Evolutionary conservation across 2,329 filamentous ascomycete genomes (phyloP), one percentile per base, ranked within the genome.

Genomic region (Penicillium sp.): DNA sequence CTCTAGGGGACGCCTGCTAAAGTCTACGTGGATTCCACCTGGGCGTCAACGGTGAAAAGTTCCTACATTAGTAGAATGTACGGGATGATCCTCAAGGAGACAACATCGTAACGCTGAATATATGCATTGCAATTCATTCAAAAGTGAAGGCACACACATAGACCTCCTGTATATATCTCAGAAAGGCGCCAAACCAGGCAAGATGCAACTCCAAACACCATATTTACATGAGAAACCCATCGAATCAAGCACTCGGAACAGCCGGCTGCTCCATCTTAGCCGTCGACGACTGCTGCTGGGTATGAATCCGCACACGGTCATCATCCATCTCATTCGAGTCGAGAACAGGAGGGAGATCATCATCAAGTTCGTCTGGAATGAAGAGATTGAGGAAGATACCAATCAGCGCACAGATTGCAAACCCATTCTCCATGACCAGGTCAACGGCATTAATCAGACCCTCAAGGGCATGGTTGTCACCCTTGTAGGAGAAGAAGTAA

Each of bases 301-400:
- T 12, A 3, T 34, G 19, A 25, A 44, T 31, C 16, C 58, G 55
- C 30, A 45, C 52, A 3, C 41, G 54, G 8, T 29, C 55, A 44
- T 61, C 61, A 10, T 58, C 57, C 2, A 52, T 54, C 29, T 62
- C 57, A 7, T 57, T 61, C 14, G 55, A 47, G 14, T 51, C 61
- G 58, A 41, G 64, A 33, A 66, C 42, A 7, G 59, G 50, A 42
- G 75, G 73, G 27, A 77, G 76, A 36, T 88, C 86, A 59, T 88
- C 86, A 59, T 89, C 88, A n/a, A 86, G 72, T 70, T 95, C 89
- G 61, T 88, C 84, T 0, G 84, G 81, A 13, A 95, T 71, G 0
- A 81, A 58, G 41, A 93, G 68, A 65, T 95, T 95, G 41, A 95
- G 75, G 18, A 88, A 68, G 64, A 93, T 77, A 42, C 82, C 82